Base-by-base conservation (phyloP, 2,329 filamentous ascomycete genomes). In the Fusarium torreyae region DNA sequence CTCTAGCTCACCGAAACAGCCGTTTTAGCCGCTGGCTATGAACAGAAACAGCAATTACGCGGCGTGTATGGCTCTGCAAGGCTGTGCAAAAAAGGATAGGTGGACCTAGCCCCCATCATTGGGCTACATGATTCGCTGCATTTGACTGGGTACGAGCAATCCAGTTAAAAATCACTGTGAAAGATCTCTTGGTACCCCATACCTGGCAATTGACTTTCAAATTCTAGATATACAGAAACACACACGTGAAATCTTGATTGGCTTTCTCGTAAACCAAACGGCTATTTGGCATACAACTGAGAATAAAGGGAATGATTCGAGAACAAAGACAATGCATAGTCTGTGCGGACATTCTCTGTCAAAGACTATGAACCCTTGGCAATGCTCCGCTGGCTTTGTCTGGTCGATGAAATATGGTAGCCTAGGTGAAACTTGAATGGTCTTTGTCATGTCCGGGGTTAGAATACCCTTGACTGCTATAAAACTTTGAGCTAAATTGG, bases 61-160 rank as follows among this genome's bases (percentile, higher is more conserved):
- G 43, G 31, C 38, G 40, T 42, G 20, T 36, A 68, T 64, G 68
- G 65, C 66, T 63, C 26, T 50, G 49, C 31, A 71, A 73, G 73
- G 72, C 73, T 75, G 71, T 73, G 73, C 68, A 58, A 57, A 58
- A 49, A 20, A 40, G n/a, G 44, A 46, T 24, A 15, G 24, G 45
- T 34, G 40, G 48, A 34, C 33, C 50, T 33, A 22, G 22, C 51
- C 26, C 36, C 50, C 38, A 33, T 33, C 43, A 28, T 31, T 40
- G 31, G 17, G n/a, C 38, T 22, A 22, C 38, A 18, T 38, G n/a
- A 45, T 52, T 62, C 28, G 28, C 28, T 31, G 28, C 11, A 31
- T 13, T 31, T 13, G 4, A 31, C 28, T 42, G 26, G 36, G 13
- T 5, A n/a, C 13, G 10, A 26, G 26, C 36, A n/a, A 31, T 18